phyloP scores from a whole-genome alignment of 176 grass and related monocot genomes.

The Pharus latifolius region DNA sequence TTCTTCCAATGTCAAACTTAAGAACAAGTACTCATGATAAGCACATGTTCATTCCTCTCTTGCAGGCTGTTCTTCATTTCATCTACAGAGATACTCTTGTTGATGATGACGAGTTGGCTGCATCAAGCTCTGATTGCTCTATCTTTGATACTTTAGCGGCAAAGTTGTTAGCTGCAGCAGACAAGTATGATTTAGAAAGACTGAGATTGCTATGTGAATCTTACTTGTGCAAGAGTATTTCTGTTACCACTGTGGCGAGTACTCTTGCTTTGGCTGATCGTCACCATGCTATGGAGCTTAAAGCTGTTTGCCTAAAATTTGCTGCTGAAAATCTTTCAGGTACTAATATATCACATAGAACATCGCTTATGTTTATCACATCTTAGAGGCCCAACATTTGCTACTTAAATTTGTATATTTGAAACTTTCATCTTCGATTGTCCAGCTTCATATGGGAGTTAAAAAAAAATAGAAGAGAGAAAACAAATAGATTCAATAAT shows the following conservation, averaged over 20 bases:
- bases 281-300: slow-evolving; percentile 74
- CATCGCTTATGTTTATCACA: not conserved
- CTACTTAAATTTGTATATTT: not conserved
- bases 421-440: no score
- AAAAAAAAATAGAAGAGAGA: not conserved
- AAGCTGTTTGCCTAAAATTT: slow-evolving; percentile 88
- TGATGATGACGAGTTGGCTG: slow-evolving; percentile 55
- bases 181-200: slow-evolving; percentile 72
- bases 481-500: not conserved
- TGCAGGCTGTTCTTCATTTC: slow-evolving; percentile 79
- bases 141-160: slow-evolving; percentile 62
- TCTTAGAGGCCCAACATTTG: not conserved
- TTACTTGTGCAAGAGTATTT: slow-evolving; percentile 77
- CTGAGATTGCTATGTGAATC: slow-evolving; percentile 72
- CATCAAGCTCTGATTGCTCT: slow-evolving; percentile 53
- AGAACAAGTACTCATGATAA: not conserved
- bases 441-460: not conserved
- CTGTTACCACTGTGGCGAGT: slow-evolving; percentile 55
- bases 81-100: slow-evolving; percentile 85
- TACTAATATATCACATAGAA: slow-evolving; percentile 16
- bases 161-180: slow-evolving; percentile 81
- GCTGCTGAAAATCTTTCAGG: slow-evolving; percentile 90
- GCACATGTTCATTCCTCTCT: not conserved
- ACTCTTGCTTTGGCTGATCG: slow-evolving; percentile 75
- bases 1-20: not conserved